A percentile compares a stretch with the other conserved stretches of the same genome.
Evolutionary conservation across 2,329 filamentous ascomycete genomes (phyloP).

Genomic region (Penicillium rolfsii): DNA sequence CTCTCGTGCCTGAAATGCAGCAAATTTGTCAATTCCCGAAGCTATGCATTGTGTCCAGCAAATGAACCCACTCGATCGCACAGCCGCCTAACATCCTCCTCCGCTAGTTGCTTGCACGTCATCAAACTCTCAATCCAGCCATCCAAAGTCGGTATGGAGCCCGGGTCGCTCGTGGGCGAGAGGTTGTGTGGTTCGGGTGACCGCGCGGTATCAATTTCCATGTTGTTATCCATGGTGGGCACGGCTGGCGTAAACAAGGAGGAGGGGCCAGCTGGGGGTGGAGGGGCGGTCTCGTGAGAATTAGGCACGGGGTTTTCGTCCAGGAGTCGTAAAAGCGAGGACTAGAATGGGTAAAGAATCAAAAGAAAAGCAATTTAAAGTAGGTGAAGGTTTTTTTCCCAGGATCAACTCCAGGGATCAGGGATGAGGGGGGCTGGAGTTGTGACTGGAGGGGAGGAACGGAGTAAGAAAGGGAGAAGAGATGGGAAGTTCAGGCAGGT

Average conservation of each 20-base stretch:
- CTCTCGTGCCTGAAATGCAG: conserved; percentile 73
- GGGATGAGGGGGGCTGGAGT: conserved; percentile 17
- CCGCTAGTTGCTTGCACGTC: conserved; percentile 96
- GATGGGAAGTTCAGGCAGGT: conserved; percentile 28
- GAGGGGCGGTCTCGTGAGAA: conserved; percentile 43
- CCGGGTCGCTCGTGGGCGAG: conserved; percentile 76
- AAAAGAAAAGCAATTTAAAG: conserved; percentile 18
- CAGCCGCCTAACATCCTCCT: conserved; percentile 91
- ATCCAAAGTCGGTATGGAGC: conserved; percentile 89
- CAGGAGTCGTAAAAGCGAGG: conserved; percentile 17
- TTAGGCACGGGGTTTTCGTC: conserved; percentile 24
- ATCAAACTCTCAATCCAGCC: conserved; percentile 99
- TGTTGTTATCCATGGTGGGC: conserved; percentile 85
- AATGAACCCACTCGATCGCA: conserved; percentile 83
- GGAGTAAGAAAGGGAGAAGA: conserved; percentile 28
- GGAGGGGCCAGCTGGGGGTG: conserved; percentile 34
- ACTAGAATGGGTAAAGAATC: conserved; percentile 9
- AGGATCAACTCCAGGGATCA: conserved; percentile 28
- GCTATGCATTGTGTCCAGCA: conserved; percentile 13
- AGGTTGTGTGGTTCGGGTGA: conserved; percentile 77
- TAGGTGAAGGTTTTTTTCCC: conserved; percentile 15
- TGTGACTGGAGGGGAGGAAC: conserved; percentile 22
- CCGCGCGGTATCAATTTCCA: conserved; percentile 91
- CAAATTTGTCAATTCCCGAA: conserved; percentile 23
- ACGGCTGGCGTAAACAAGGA: conserved; percentile 28